These are phyloP conservation scores for Eudorina sp. DNA, from an alignment of 139 green algal genomes.

Conservation along the genomic window DNA sequence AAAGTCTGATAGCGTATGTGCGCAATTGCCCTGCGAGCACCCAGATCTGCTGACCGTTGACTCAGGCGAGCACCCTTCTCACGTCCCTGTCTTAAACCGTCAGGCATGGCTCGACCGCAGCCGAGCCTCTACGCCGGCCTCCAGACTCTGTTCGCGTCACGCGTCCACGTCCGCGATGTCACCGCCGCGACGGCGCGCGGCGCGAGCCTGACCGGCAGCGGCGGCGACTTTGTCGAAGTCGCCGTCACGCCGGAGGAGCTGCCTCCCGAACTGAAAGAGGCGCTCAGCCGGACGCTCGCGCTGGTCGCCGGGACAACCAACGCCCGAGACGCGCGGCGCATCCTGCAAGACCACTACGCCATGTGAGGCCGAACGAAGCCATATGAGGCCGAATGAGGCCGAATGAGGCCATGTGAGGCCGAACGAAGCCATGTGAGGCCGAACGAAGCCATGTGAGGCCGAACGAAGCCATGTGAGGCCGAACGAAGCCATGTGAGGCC, in stretches of 20 bases:
- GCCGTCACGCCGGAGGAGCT: conserved; percentile 37
- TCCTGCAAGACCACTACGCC: conserved; percentile 11
- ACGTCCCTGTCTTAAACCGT: too few relatives aligned
- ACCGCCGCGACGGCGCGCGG: background rate
- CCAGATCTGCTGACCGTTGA: too few relatives aligned
- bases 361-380: background rate
- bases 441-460: too few relatives aligned
- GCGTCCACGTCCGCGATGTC: background rate
- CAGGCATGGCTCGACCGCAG: conserved; percentile 4
- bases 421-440: too few relatives aligned
- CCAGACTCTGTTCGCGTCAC: background rate
- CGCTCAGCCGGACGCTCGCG: conserved; percentile 12
- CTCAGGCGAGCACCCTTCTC: too few relatives aligned
- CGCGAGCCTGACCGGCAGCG: background rate
- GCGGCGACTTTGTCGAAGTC: background rate
- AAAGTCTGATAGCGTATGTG: too few relatives aligned
- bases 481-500: too few relatives aligned
- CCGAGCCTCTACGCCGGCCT: background rate
- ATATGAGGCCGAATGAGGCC: too few relatives aligned
- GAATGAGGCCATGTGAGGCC: too few relatives aligned
- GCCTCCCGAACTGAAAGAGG: background rate
- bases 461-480: too few relatives aligned
- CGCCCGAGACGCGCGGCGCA: background rate
- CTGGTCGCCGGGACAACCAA: conserved; percentile 25
- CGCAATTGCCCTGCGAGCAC: too few relatives aligned